Percentiles rank a stretch among this genome's conserved stretches.
phyloP scores from a whole-genome alignment of 106 monocot species.

The Gastrodia elata region DNA sequence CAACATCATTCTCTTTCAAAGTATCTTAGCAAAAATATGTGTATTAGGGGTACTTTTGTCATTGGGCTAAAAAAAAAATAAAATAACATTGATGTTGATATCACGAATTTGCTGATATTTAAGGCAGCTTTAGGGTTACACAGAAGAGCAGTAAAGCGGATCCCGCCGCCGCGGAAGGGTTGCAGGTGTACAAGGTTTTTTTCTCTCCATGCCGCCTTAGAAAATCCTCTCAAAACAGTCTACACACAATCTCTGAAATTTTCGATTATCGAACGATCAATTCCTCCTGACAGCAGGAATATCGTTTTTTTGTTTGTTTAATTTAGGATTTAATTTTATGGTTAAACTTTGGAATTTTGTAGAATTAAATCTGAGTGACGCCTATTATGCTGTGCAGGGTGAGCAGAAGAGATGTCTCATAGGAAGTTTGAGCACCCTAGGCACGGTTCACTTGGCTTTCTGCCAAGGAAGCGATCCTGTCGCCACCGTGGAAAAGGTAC shows the following conservation, averaged over 20 bases:
- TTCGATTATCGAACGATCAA: not conserved
- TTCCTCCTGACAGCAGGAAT: not conserved
- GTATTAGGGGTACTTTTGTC: no score
- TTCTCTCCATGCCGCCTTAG: not conserved
- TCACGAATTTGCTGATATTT: no score
- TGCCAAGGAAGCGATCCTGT: conserved; percentile 46
- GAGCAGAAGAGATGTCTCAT: conserved; percentile 39
- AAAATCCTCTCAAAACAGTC: not conserved
- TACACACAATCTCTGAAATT: not conserved
- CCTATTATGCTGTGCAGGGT: not conserved
- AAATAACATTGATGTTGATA: no score
- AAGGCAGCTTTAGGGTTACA: no score
- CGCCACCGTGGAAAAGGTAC: conserved; percentile 66
- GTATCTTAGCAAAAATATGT: no score
- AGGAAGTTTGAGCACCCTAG: conserved; percentile 77
- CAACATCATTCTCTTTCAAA: no score
- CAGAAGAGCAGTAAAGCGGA: no score
- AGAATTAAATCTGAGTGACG: not conserved
- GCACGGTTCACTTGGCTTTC: conserved; percentile 69
- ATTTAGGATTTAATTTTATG: not conserved
- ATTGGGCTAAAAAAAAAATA: no score
- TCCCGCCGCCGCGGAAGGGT: not conserved
- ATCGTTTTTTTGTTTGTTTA: not conserved
- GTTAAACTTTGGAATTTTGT: not conserved
- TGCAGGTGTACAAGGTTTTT: not conserved